phyloP scores from a whole-genome alignment of 2,329 filamentous ascomycete genomes.

The Xylaria sp. region DNA sequence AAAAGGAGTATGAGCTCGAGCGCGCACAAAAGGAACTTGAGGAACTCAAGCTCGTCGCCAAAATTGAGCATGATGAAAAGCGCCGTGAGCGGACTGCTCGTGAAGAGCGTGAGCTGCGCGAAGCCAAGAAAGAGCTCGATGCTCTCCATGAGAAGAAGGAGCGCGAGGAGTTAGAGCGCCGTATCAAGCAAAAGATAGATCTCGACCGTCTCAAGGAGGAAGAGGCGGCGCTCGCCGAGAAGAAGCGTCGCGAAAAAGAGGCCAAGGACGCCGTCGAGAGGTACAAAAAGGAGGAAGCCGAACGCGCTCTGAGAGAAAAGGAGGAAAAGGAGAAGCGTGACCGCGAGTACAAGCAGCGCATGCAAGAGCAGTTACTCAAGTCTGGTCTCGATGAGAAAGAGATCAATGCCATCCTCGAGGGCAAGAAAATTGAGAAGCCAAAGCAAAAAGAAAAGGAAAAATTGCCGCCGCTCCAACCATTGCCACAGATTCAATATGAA shows the following conservation, averaged over 20 bases:
- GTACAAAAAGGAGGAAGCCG: conserved; percentile 62
- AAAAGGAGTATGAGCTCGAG: conserved; percentile 55
- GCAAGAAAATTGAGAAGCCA: conserved; percentile 61
- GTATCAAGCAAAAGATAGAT: conserved; percentile 65
- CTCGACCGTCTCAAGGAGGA: conserved; percentile 60
- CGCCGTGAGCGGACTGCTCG: conserved; percentile 54
- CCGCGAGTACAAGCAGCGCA: conserved; percentile 63
- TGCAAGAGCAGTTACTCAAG: conserved; percentile 68
- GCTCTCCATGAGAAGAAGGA: conserved; percentile 56
- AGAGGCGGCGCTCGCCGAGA: conserved; percentile 58
- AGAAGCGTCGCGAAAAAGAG: conserved; percentile 57
- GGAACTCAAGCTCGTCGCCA: conserved; percentile 56
- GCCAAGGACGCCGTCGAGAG: conserved; percentile 63
- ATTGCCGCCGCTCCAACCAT: background rate
- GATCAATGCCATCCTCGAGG: conserved; percentile 66
- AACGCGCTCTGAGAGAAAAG: conserved; percentile 59
- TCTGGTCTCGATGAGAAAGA: conserved; percentile 69
- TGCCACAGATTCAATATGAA: conserved; percentile 22
- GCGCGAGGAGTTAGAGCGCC: conserved; percentile 61
- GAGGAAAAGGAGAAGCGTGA: conserved; percentile 62
- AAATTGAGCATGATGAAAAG: conserved; percentile 57
- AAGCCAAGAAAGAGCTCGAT: conserved; percentile 51
- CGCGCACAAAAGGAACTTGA: conserved; percentile 53
- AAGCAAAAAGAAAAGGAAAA: conserved; percentile 51
- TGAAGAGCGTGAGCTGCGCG: conserved; percentile 53